These are phyloP conservation scores for Dendryphion nanum DNA, from an alignment of 2,329 filamentous ascomycete genomes.

Conservation along the genomic window DNA sequence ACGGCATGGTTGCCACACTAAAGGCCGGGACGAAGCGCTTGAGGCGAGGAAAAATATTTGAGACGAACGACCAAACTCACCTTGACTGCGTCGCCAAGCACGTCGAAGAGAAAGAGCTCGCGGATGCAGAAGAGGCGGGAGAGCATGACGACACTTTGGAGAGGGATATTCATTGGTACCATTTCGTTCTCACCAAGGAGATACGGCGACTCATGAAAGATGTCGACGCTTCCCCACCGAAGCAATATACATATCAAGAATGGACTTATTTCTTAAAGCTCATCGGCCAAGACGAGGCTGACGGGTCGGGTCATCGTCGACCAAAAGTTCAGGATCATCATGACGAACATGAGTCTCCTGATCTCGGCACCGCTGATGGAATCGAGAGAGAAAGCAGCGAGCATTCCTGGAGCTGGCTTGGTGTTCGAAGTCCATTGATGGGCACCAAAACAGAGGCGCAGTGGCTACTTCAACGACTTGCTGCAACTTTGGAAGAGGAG, in stretches of 20 bases:
- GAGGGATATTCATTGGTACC: constrained; percentile 53
- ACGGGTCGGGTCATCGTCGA: constrained; percentile 36
- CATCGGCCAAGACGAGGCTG: constrained; percentile 41
- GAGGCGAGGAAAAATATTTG: constrained; percentile 16
- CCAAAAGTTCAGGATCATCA: constrained; percentile 22
- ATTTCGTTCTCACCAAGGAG: constrained; percentile 48
- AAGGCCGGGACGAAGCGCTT: constrained; percentile 28
- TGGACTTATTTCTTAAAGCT: constrained; percentile 41
- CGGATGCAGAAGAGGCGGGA: constrained; percentile 41
- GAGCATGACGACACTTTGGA: constrained; percentile 44
- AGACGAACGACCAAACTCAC: constrained; percentile 12
- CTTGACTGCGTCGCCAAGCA: constrained; percentile 37
- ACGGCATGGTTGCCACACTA: constrained; percentile 37
- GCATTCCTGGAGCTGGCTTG: constrained; percentile 77
- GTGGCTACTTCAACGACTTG: constrained; percentile 69
- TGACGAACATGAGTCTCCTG: constrained; percentile 17
- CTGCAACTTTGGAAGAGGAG: constrained; percentile 51
- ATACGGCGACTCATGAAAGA: constrained; percentile 45
- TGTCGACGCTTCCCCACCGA: constrained; percentile 37
- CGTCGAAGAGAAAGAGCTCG: constrained; percentile 43
- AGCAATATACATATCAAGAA: constrained; percentile 40
- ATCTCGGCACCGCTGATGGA: constrained; percentile 31
- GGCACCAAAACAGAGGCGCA: constrained; percentile 66
- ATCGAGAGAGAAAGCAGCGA: constrained; percentile 4
- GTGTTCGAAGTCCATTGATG: constrained; percentile 67